A percentile compares a stretch with the other conserved stretches of the same genome.
Evolutionary conservation across 2,329 filamentous ascomycete genomes (phyloP).

Genomic region (Cladosporium halotolerans): DNA sequence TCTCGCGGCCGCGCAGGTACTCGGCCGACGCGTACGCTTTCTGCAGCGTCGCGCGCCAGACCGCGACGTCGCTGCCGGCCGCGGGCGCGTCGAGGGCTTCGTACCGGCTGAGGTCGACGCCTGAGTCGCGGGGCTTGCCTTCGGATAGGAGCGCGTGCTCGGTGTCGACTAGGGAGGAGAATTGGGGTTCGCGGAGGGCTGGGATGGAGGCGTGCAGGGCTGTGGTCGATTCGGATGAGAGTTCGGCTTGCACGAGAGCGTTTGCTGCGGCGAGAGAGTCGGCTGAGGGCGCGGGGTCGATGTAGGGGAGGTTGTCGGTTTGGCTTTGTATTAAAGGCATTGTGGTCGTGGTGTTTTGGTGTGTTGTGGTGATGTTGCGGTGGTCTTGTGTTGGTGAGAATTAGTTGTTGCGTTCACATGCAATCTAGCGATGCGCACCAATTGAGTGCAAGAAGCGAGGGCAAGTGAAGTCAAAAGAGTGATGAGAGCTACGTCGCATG

Average conservation of each 20-base stretch:
- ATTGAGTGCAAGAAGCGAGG: background rate
- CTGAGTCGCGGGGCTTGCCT: conserved; percentile 40
- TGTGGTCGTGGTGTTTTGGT: conserved; percentile 18
- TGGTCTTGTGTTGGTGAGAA: background rate
- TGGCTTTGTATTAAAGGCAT: conserved; percentile 65
- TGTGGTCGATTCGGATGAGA: conserved; percentile 43
- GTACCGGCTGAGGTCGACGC: conserved; percentile 75
- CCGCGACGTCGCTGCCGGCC: conserved; percentile 34
- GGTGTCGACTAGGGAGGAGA: conserved; percentile 59
- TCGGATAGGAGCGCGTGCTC: conserved; percentile 63
- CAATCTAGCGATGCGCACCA: conserved; percentile 1
- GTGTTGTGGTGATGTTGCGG: background rate
- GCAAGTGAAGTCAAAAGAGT: too few species aligned
- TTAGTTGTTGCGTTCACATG: background rate
- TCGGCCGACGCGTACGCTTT: conserved; percentile 53
- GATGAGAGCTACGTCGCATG: too few species aligned
- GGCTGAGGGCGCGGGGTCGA: conserved; percentile 66
- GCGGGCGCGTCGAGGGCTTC: conserved; percentile 62
- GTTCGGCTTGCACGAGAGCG: conserved; percentile 63
- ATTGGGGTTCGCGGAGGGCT: conserved; percentile 45
- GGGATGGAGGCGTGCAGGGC: conserved; percentile 56
- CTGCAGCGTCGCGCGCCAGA: conserved; percentile 47
- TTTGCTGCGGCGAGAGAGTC: conserved; percentile 59
- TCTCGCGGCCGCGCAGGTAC: conserved; percentile 51
- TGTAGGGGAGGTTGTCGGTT: conserved; percentile 78